Evolutionary conservation across 129 eudicot genomes (phyloP), one percentile per base, ranked within the genome.

Genomic region (Pulicaria dysenterica): DNA sequence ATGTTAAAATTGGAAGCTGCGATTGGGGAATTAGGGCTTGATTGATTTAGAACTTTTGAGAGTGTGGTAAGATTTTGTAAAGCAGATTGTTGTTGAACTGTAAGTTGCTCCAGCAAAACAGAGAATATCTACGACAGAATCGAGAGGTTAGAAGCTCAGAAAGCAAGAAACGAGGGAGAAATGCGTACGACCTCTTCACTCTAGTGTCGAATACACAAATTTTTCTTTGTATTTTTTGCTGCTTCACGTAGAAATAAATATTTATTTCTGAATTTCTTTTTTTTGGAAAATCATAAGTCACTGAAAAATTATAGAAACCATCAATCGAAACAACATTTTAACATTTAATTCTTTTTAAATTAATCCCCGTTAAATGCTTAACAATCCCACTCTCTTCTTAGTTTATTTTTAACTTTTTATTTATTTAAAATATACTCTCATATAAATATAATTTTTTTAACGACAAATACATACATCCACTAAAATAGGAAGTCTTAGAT

Each of bases 91-190:
- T 74, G 38, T 57, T 67, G 34, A 16, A 46, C 3, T 58, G 65
- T 40, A 14, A 59, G 46, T 38, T 36, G 44, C 11, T 73, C 39
- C 16, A 36, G 41, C 5, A 14, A 10, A 39, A 39, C 7, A 42
- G 73, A 75, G 41, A 42, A 6, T 3, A 58, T 24, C 7, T 16
- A 40, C 9, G 61, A 75, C 48, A 56, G 15, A 56, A 24, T 40
- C 12, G 24, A 15, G 42, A 56, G 34, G 40, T 73, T 62, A n/a
- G 53, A 64, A 53, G 79, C 51, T 63, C 11, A 39, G 40, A 34
- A 7, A 34, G 64, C 17, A 50, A 39, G 62, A 47, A 76, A 47
- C 8, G 81, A 77, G 81, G 10, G 64, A 69, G 49, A 68, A 77
- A 59, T 56, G 15, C 11, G 49, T 58, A 57, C 24, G 70, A 69